Base-by-base conservation (phyloP, 208 protist species). In the Leishmania arabica region DNA sequence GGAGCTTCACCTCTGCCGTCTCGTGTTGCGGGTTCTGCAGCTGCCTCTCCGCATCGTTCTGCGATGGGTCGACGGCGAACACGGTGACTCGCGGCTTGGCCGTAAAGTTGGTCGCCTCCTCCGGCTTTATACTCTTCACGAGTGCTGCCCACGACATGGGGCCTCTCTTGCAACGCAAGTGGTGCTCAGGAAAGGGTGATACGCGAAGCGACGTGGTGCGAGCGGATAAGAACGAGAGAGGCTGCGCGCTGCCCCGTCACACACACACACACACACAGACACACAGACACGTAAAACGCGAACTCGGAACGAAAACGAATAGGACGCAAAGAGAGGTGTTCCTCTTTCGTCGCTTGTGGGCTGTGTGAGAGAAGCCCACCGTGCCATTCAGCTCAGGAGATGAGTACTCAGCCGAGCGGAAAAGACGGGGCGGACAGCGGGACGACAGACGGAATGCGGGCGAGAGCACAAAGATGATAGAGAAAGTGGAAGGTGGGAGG, bases 101-200 rank as follows among this genome's bases (percentile, higher is more conserved):
- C 60, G 75, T 21, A 45, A 84, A 85, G 34, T 87, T 85, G 0
- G 77, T 49, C 71, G 73, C 75, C 76, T 86, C 77, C 76, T 89
- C 85, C 58, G 76, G 77, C 81, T 87, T 87, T 56, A 88, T 88
- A 31, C 84, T 88, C 79, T 89, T 82, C 49, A 88, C 84, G 64
- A 94, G 72, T 37, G 88, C 73, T 49, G 89, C 92, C 92, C 92
- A 96, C 27, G 92, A 96, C 92, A 96, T 96, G n/a, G 27, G 19
- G 42, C 7, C 42, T 31, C 4, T 24, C 27, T 3, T 72, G 68
- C n/a, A 17, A n/a, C 15, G 42, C 24, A 47, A 34, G 42, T 72
- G 68, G 11, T 51, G 42, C 3, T 72, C 42, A 13, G 53, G 24
- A 34, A 42, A 34, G 24, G n/a, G 68, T 17, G 6, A n/a, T 8